Evolutionary conservation across 2,329 filamentous ascomycete species (phyloP), one percentile per base, ranked within the genome.

Genomic region (Coniochaeta sp.): DNA sequence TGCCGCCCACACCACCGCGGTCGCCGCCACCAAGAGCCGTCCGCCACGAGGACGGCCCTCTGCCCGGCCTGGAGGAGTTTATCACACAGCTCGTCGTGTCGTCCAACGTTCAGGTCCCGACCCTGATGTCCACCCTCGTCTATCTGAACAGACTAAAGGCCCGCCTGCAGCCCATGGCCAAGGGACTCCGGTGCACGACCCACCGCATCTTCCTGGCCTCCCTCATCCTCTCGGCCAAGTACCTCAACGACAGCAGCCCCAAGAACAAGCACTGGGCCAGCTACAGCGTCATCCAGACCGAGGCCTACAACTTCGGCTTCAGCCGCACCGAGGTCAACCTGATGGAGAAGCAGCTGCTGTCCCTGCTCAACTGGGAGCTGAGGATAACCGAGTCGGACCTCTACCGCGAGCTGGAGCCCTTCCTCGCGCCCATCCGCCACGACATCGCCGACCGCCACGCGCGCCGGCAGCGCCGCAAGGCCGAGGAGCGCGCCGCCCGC

Each of bases 231-330:
- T 87, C 95, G 1, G 93, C 95, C 68, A 99, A 99, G 87, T 97
- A 97, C 75, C 84, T 98, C 67, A 98, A 99, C 75, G 95, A 98
- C 81, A 96, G 92, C 63, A 97, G 92, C 14, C 95, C 95, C 64
- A 98, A 98, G 87, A 99, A 99, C 85, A 98, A 98, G 87, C 95
- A 99, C 82, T 99, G 95, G 95, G 93, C 95, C 65, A 89, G 87
- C 69, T 99, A 98, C 81, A 96, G 89, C 62, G 79, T 88, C 69
- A 88, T 96, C 67, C 89, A 81, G 73, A 86, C 87, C 12, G 77
- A 81, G 9, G 72, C 68, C 63, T 81, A 79, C 71, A 85, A 81
- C 70, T 99, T 98, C 70, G 90, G 92, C 68, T 98, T 99, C 81
- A 93, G 88, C 69, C 83, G 93, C 66, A 95, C 91, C 38, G 95